These are phyloP conservation scores for Lophium mytilinum DNA, from an alignment of 495 filamentous ascomycete genomes.

Conservation along the genomic window DNA sequence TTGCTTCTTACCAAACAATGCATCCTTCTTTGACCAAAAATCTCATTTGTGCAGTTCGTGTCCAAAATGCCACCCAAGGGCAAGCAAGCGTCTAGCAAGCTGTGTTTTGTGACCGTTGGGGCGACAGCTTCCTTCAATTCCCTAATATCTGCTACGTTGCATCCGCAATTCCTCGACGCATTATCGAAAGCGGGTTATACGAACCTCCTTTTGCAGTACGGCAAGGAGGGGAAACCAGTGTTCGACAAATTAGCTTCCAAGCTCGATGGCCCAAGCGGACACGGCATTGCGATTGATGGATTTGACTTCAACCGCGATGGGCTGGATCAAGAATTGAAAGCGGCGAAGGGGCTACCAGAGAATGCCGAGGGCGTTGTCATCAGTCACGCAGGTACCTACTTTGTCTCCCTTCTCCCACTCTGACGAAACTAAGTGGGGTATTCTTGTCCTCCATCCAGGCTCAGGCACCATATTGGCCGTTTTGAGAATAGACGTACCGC, in stretches of 20 bases:
- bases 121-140: slow-evolving; percentile 77
- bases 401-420: not conserved
- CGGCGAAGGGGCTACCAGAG: slow-evolving; percentile 34
- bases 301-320: slow-evolving; percentile 59
- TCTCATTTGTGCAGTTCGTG: not conserved
- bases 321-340: slow-evolving; percentile 48
- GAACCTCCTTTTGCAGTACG: slow-evolving; percentile 67
- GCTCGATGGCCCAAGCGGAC: not conserved
- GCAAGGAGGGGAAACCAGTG: slow-evolving; percentile 46
- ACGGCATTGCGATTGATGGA: slow-evolving; percentile 44
- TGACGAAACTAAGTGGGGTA: not conserved
- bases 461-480: slow-evolving; percentile 85
- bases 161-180: slow-evolving; percentile 49
- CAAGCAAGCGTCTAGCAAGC: slow-evolving; percentile 28
- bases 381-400: slow-evolving; percentile 68
- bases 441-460: slow-evolving; percentile 41
- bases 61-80: not conserved
- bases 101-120: slow-evolving; percentile 79
- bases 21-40: not conserved
- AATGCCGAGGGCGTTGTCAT: slow-evolving; percentile 59
- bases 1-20: too few species aligned
- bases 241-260: slow-evolving; percentile 30
- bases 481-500: slow-evolving; percentile 53
- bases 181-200: slow-evolving; percentile 52
- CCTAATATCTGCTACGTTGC: slow-evolving; percentile 59